Base-by-base conservation (phyloP, 345 rosid genomes). In the Eucalyptus camaldulensis region DNA sequence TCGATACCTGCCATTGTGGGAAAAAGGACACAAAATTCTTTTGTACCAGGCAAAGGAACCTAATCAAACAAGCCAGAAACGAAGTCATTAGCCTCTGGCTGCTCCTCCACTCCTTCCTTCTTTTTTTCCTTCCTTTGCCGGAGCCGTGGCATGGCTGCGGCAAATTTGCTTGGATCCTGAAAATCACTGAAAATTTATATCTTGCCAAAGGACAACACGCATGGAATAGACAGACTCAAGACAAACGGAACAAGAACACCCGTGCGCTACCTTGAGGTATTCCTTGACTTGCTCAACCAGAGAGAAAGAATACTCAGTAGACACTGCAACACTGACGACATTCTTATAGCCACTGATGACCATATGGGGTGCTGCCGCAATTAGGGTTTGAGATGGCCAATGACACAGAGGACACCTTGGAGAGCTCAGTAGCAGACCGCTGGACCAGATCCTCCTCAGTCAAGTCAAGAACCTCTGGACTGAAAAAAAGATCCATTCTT, bases 151-250 rank as follows among this genome's bases (percentile, higher is more conserved):
- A 56, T 24, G 25, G 29, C 92, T 6, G 86, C 86, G 2, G 91
- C 93, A 87, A 93, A 94, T 91, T 93, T 94, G 92, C 92, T 90
- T 4, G 96, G 96, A 89, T 93, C 94, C 95, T 94, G 87, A 50
- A 86, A 60, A 27, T 60, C 67, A 60, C 29, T 12, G 67, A 60
- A 58, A 58, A 60, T 6, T 22, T 6, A 3, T 60, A 27, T 25
- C 67, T 60, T 60, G 67, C 67, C 67, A 27, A 60, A 60, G 3
- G 67, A 60, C 15, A 12, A 60, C 67, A 27, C 13, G 29, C 67
- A 6, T 60, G 29, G 67, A 27, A 67, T 25, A 8, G 49, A 76
- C 67, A 33, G 13, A 16, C 7, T 11, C 4, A n/a, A 49, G 40
- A 5, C 6, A 5, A n/a, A 47, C 22, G 56, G 29, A 6, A 29